These are phyloP conservation scores for Rhizophagus clarus DNA, from an alignment of 192 early-diverging fungal species.

Conservation along the genomic window DNA sequence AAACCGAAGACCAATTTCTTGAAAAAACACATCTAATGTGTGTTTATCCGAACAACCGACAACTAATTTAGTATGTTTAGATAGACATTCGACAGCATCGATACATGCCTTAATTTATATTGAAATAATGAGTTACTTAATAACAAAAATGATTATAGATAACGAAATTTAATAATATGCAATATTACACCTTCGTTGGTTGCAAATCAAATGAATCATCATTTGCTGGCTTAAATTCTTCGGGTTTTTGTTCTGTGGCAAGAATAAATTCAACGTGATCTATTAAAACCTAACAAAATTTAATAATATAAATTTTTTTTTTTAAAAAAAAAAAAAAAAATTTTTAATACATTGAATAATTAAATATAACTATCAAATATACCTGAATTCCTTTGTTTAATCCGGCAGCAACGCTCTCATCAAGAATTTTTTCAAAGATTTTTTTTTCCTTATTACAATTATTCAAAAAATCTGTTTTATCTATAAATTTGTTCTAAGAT, in stretches of 20 bases:
- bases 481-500: conserved; percentile 67
- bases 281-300: conserved; percentile 66
- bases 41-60: conserved; percentile 78
- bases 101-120: conserved; percentile 65
- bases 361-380: neutral
- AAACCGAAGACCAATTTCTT: conserved; percentile 84
- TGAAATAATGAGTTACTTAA: neutral
- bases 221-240: conserved; percentile 76
- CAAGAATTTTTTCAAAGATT: conserved; percentile 79
- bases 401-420: conserved; percentile 89
- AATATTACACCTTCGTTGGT: conserved; percentile 65
- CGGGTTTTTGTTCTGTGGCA: conserved; percentile 62
- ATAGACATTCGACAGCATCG: conserved; percentile 76
- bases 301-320: neutral
- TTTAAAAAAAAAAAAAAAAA: neutral
- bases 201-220: conserved; percentile 61
- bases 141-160: neutral
- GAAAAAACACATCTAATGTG: conserved; percentile 88
- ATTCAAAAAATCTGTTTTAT: conserved; percentile 90
- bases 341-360: neutral
- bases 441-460: conserved; percentile 92
- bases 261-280: conserved; percentile 85
- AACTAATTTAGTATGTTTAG: conserved; percentile 74
- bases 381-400: conserved; percentile 90
- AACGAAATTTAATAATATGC: neutral